Base-by-base conservation (phyloP, 768 basidiomycete genomes). In the Naganishia randhawae region DNA sequence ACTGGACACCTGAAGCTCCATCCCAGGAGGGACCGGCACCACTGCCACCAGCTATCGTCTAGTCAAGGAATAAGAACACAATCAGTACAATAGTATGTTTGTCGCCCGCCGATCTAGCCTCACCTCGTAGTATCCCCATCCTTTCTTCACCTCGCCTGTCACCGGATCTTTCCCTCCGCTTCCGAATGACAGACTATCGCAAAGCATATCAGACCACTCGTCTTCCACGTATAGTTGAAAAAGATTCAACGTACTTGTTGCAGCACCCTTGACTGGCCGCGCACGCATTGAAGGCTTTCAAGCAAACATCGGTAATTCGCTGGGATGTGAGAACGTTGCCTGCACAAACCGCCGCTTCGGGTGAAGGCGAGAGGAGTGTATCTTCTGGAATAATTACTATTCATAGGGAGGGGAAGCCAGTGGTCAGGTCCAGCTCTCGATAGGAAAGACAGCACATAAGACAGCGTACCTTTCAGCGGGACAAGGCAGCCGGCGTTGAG, bases 11-110 rank as follows among this genome's bases (percentile, higher is more conserved):
- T 29, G 90, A 90, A 17, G 91, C 92, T 3, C 94, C 94, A 74
- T 93, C 87, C 93, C 92, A 95, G 11, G 80, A 78, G 1, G 89
- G 87, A 0, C 94, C 93, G 0, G 94, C 92, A 5, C 94, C 94
- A 5, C 90, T 90, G 25, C 94, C 94, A 9, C 93, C 94, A 3
- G 91, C 92, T 65, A 96, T 92, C 0, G 94, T 97, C 90, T 92
- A 72, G 9, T 51, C 65, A 25, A 53, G 11, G 27, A 17, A 1
- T 42, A 29, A 63, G 1, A 54, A 32, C 57, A n/a, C 3, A 8
- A 16, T 13, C 32, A 29, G 63, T 69, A 61, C 31, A 32, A 55
- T 50, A 45, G 32, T 50, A 45, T 19, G 25, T 5, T 7, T n/a
- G n/a, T 13, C 19, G 7, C 6, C 45, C 16, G n/a, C 3, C 7